phyloP scores from a whole-genome alignment of 2,329 filamentous ascomycete species.

The Xylaria sp. region DNA sequence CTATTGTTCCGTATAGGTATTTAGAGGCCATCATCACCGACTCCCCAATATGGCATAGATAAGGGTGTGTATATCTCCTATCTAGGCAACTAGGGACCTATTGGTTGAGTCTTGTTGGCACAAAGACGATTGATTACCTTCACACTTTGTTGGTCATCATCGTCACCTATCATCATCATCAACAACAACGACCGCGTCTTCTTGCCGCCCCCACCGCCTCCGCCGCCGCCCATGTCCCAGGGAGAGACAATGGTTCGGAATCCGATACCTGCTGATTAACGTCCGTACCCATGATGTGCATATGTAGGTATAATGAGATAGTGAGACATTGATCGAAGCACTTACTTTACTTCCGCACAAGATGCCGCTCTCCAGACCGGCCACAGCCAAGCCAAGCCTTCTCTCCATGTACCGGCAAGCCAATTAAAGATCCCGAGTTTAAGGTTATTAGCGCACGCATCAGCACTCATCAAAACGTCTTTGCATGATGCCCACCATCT shows the following conservation, averaged over 20 bases:
- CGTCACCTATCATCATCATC: too few species aligned
- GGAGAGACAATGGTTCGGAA: constrained; percentile 4
- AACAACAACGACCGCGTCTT: neutral
- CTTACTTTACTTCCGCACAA: neutral
- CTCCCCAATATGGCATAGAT: neutral
- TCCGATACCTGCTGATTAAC: neutral
- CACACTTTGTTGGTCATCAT: constrained; percentile 1
- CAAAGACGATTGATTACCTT: constrained; percentile 12
- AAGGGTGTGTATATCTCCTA: neutral
- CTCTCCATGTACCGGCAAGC: neutral
- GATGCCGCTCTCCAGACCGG: constrained; percentile 2
- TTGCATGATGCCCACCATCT: constrained; percentile 12
- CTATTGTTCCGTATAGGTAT: neutral
- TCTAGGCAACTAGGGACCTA: constrained; percentile 22
- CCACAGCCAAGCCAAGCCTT: constrained; percentile 29
- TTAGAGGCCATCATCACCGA: neutral
- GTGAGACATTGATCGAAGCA: too few species aligned
- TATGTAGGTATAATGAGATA: constrained; percentile 21
- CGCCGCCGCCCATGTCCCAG: constrained; percentile 2
- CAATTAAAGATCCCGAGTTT: constrained; percentile 1
- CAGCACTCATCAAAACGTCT: constrained; percentile 26
- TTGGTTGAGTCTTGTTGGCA: constrained; percentile 1
- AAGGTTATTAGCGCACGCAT: constrained; percentile 21
- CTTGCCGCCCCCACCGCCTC: neutral
- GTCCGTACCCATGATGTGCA: constrained; percentile 13